phyloP scores from a whole-genome alignment of 805 yeast genomes.

The Saturnispora quitensis region DNA sequence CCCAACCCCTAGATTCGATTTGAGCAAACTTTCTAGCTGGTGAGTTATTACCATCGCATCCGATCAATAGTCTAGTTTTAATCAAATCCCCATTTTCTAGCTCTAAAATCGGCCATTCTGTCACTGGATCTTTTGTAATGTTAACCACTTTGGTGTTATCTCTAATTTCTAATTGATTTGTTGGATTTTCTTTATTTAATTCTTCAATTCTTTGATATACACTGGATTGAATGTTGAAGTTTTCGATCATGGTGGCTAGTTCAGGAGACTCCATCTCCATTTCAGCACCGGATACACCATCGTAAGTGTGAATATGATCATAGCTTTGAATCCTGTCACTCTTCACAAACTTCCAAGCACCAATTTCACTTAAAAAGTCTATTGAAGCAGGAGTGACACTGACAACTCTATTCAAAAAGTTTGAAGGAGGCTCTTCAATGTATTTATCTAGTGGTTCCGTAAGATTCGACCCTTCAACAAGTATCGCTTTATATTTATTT shows the following conservation, averaged over 20 bases:
- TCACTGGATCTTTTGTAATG: conserved; percentile 32
- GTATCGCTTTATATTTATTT: conserved; percentile 46
- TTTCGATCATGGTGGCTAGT: conserved; percentile 84
- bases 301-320: conserved; percentile 78
- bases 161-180: conserved; percentile 31
- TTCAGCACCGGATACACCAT: conserved; percentile 63
- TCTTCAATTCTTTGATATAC: conserved; percentile 46
- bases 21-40: conserved; percentile 79
- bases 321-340: conserved; percentile 69
- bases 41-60: conserved; percentile 94
- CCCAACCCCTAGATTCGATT: conserved; percentile 88
- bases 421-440: conserved; percentile 33
- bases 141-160: conserved; percentile 62
- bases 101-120: conserved; percentile 70
- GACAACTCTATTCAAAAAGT: conserved; percentile 71
- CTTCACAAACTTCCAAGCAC: conserved; percentile 65
- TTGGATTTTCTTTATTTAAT: conserved; percentile 23
- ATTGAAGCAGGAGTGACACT: conserved; percentile 79
- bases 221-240: conserved; percentile 72
- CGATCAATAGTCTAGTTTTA: conserved; percentile 70
- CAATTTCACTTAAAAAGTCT: conserved; percentile 54
- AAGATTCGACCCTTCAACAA: conserved; percentile 68
- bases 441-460: conserved; percentile 39
- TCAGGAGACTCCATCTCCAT: conserved; percentile 61
- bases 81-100: conserved; percentile 55